phyloP scores from a whole-genome alignment of 345 rosid genomes.

The Alliaria petiolata region DNA sequence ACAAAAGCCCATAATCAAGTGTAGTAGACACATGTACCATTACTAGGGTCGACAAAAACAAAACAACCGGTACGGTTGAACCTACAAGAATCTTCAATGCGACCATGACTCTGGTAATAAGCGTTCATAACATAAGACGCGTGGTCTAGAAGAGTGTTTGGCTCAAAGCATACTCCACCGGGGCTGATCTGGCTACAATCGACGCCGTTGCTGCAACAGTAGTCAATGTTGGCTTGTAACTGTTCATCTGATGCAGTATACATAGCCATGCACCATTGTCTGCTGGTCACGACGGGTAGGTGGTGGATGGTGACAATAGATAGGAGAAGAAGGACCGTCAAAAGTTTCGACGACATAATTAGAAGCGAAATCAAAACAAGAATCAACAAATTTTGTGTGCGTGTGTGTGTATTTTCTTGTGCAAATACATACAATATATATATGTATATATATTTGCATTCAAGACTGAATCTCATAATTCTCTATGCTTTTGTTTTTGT shows the following conservation, averaged over 20 bases:
- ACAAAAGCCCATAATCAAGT: neutral
- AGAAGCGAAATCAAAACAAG: neutral
- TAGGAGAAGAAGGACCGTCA: neutral
- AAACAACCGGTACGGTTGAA: neutral
- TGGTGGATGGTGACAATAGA: neutral
- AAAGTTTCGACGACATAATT: constrained; percentile 5
- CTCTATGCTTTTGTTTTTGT: too few relatives aligned
- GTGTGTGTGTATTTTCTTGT: neutral
- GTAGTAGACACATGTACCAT: neutral
- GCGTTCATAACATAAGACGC: constrained; percentile 80
- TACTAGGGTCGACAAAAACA: neutral
- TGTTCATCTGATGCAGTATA: constrained; percentile 36
- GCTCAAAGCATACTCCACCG: constrained; percentile 61
- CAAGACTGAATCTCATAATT: too few relatives aligned
- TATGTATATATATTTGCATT: too few relatives aligned
- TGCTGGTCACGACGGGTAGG: constrained; percentile 22
- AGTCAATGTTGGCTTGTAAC: constrained; percentile 67
- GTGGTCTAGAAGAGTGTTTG: constrained; percentile 53
- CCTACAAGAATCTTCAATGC: neutral
- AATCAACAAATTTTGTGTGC: neutral
- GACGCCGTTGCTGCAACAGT: constrained; percentile 42
- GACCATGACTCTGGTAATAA: constrained; percentile 49
- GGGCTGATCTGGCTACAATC: constrained; percentile 55
- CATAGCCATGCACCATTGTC: constrained; percentile 63
- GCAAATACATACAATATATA: neutral